Base-by-base conservation (phyloP, 2,329 filamentous ascomycete genomes). In the Claviceps digitariae region DNA sequence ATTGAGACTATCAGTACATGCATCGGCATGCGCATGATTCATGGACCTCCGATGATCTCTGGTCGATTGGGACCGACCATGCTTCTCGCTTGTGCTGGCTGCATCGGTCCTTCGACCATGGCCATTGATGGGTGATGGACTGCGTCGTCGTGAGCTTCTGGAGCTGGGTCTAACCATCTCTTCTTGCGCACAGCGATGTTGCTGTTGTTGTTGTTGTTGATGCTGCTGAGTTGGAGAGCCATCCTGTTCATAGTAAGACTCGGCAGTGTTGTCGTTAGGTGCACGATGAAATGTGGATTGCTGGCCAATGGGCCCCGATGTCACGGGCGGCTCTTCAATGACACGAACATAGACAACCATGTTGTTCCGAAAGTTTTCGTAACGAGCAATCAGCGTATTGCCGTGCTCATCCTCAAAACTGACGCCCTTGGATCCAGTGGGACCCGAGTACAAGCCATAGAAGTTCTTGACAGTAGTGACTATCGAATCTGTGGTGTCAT, bases 401-500 rank as follows among this genome's bases (percentile, higher is more conserved):
- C 88, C 89, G 62, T 86, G 76, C 58, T 87, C 82, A 68, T 97
- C 91, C 71, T 97, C 91, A 64, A 98, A 97, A 72, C 89, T 95
- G 64, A 98, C 86, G 59, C 93, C 90, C 66, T 84, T 84, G 60
- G 81, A 82, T 61, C 81, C 79, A 57, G 71, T 72, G 38, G 77
- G 75, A 57, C 81, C 83, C 59, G 91, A 87, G 68, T 96, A 96
- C 60, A 98, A 79, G 56, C 93, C 93, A 67, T 95, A 97, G 73
- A 97, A 97, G 75, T 96, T 97, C 78, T 95, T 97, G 65, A 97
- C 91, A 1, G 93, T 97, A 15, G 90, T 93, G 58, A 97, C 88
- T 72, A 98, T 98, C 38, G 90, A 96, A 66, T 97, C 91, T 23
- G 91, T 97, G 51, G 88, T 90, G 74, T 98, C 93, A 69, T 97